phyloP scores from a whole-genome alignment of 2,329 filamentous ascomycete species.

The Penicillium italicum region DNA sequence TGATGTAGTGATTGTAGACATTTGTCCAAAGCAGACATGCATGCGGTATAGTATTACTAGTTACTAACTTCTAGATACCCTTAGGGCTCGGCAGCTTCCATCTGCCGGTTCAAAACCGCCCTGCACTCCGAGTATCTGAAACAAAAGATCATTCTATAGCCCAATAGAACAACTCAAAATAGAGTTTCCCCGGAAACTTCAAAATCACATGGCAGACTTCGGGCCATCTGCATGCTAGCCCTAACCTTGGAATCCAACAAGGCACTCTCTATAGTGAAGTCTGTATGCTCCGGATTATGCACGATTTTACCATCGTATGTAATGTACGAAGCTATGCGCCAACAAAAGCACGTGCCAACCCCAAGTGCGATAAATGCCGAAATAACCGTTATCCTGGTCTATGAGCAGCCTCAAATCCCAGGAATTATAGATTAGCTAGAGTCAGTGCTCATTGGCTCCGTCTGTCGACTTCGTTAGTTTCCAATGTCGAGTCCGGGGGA shows the following conservation, averaged over 20 bases:
- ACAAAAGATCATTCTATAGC: neutral
- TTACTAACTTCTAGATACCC: neutral
- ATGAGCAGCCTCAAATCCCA: neutral
- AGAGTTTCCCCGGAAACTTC: neutral
- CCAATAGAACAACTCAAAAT: neutral
- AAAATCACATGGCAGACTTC: neutral
- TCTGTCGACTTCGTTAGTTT: neutral
- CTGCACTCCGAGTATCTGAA: neutral
- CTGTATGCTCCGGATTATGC: neutral
- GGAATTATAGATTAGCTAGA: neutral
- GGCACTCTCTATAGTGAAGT: neutral
- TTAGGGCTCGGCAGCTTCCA: neutral
- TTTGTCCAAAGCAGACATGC: neutral
- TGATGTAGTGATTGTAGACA: neutral
- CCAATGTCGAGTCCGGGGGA: neutral
- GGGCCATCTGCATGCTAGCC: neutral
- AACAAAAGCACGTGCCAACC: neutral
- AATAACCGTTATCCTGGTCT: neutral
- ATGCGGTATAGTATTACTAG: neutral
- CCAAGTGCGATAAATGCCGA: neutral
- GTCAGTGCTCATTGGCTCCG: too few species aligned
- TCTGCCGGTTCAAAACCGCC: neutral
- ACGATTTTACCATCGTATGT: neutral
- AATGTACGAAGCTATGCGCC: neutral
- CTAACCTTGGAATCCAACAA: neutral